Conservation (phyloP, 2,329 filamentous ascomycete genomes). For the Alternaria triticimaculans region DNA sequence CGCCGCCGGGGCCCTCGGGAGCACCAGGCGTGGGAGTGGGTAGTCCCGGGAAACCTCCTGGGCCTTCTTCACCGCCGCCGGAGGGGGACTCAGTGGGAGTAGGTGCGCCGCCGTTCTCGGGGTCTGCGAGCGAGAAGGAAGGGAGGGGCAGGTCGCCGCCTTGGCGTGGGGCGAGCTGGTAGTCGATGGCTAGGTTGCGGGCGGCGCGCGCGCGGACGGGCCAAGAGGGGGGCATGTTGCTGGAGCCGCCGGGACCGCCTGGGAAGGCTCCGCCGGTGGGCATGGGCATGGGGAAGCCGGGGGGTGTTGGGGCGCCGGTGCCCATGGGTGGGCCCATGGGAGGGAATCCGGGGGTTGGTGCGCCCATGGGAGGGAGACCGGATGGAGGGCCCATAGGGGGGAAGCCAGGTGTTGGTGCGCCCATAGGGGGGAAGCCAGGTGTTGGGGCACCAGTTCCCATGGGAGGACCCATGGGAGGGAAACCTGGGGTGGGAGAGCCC, state of each 20-base stretch:
- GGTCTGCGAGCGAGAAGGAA: constrained; percentile 18
- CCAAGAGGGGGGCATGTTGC: not conserved
- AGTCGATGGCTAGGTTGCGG: constrained; percentile 19
- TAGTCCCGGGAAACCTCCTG: not conserved
- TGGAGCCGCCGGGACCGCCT: not conserved
- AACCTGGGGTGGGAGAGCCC: not conserved
- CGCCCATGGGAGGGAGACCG: not conserved
- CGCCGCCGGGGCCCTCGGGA: not conserved
- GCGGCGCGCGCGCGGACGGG: not conserved
- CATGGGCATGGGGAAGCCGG: constrained; percentile 13
- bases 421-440: constrained; percentile 4
- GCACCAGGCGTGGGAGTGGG: not conserved
- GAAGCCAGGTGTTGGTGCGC: not conserved
- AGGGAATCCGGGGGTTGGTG: not conserved
- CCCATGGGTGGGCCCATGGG: not conserved
- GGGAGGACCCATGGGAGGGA: not conserved
- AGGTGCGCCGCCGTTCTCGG: not conserved
- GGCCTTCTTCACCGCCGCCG: not conserved
- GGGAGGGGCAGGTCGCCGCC: constrained; percentile 10
- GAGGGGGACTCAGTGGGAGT: not conserved
- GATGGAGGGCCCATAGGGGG: not conserved
- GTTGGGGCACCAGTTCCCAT: not conserved
- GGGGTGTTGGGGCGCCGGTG: not conserved
- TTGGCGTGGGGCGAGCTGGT: constrained; percentile 24
- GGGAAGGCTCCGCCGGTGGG: not conserved